A percentile compares a stretch with the other conserved stretches of the same genome.
These are phyloP conservation scores for Alternaria postmessia DNA, from an alignment of 2,329 filamentous ascomycete genomes.

Conservation along the genomic window DNA sequence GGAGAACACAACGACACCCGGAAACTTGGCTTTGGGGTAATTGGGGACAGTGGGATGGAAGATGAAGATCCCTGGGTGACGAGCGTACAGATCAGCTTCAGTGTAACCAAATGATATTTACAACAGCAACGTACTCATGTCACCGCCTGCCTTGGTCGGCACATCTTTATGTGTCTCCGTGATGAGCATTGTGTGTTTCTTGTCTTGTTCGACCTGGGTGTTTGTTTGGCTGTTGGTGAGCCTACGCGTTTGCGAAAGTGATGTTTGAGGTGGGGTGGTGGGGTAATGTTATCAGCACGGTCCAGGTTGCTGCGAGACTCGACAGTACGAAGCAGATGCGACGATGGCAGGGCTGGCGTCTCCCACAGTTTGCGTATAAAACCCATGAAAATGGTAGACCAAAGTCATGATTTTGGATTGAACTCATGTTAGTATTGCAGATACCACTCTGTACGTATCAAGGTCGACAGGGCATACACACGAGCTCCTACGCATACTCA, in stretches of 20 bases:
- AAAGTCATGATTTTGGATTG: not conserved
- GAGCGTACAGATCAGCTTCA: constrained; percentile 1
- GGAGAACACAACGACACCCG: constrained; percentile 86
- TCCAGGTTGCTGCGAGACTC: constrained; percentile 10
- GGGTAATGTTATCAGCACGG: constrained; percentile 21
- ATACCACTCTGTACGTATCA: not conserved
- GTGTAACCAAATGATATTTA: constrained; percentile 8
- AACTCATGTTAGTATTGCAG: not conserved
- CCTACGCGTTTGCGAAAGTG: constrained; percentile 7
- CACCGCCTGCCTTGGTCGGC: constrained; percentile 64
- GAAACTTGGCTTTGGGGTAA: constrained; percentile 89
- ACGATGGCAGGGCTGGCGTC: not conserved
- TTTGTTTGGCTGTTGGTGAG: constrained; percentile 2
- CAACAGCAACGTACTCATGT: constrained; percentile 60
- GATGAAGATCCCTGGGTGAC: constrained; percentile 76
- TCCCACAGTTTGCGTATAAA: not conserved
- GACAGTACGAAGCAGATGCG: not conserved
- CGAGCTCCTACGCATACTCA: not conserved
- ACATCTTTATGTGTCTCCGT: constrained; percentile 68
- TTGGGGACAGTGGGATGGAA: constrained; percentile 86
- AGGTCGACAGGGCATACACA: not conserved
- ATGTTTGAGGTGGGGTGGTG: constrained; percentile 24
- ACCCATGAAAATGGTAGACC: not conserved
- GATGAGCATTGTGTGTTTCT: constrained; percentile 61
- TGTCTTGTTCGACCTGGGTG: not conserved